Conservation (phyloP, 148 eudicot genomes). For the Amaranthus palmeri region DNA sequence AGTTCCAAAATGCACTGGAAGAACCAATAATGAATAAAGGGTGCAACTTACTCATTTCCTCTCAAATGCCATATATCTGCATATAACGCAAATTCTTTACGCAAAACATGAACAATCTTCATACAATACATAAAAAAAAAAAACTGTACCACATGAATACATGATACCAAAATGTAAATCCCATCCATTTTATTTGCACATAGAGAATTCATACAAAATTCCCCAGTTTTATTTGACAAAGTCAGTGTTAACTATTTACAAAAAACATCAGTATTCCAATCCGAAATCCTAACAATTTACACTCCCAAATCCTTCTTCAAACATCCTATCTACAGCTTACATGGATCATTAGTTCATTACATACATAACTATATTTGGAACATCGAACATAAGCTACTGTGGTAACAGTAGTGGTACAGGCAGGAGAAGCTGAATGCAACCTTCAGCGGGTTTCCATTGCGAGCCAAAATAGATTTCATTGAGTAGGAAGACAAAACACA, state of each 20-base stretch:
- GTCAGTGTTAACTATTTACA: neutral
- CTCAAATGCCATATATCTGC: neutral
- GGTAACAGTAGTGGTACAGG: neutral
- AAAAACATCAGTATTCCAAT: neutral
- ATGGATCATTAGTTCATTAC: too few species aligned
- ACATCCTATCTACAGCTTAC: too few species aligned
- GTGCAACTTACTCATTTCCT: too few species aligned
- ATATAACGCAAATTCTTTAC: too few species aligned
- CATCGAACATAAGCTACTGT: neutral
- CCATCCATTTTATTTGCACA: neutral
- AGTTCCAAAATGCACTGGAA: too few species aligned
- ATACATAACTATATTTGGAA: too few species aligned
- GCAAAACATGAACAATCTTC: neutral
- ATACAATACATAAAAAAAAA: neutral
- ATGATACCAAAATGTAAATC: neutral
- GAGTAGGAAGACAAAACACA: slow-evolving; percentile 21
- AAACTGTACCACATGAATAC: neutral
- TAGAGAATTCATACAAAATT: neutral
- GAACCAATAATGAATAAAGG: too few species aligned
- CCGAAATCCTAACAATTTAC: neutral
- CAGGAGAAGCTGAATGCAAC: slow-evolving; percentile 4
- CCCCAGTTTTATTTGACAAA: neutral
- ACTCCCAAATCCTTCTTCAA: neutral
- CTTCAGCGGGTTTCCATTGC: slow-evolving; percentile 7
- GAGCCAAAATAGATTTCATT: neutral